Base-by-base conservation (phyloP, 164 flowering plant species). In the Magnolia changhungtana region DNA sequence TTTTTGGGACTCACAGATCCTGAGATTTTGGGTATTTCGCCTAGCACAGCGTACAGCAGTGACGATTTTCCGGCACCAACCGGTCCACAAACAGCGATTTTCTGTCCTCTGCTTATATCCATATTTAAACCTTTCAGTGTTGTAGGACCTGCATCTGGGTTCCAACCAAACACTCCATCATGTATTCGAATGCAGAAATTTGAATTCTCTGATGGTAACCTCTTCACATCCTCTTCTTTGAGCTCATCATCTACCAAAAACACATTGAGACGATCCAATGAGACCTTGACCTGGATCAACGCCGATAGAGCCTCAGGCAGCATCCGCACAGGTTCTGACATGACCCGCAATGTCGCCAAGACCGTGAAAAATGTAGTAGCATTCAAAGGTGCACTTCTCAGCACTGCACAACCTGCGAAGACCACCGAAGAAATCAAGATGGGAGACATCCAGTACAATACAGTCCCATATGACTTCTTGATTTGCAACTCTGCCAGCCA, bases 61-160 rank as follows among this genome's bases (percentile, higher is more conserved):
- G 98, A 89, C 21, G 99, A 95, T 77, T 95, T 95, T 29, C 99
- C 98, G 1, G 95, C 86, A 23, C 99, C 99, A 78, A 95, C 99
- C 4, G 92, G 88, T 2, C 99, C 99, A 74, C 97, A 92, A 55
- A 95, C 79, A 20, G 99, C 99, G 75, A 91, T 51, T 78, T 91
- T 92, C 78, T 95, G 81, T n/a, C 92, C 91, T 59, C 31, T 11
- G 72, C 58, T 84, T 11, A 86, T 85, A 11, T 86, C 85, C 52
- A 95, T 76, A 74, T 84, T 74, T 20, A 93, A 51, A 20, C 80
- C 79, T 76, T 51, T 79, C 27, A 93, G 71, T 27, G 93, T 87
- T 49, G 80, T 82, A 49, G 52, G 24, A 1, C 68, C 21, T 50
- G 81, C 64, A 7, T 91, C 88, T n/a, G 79, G 81, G 55, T 93